Evolutionary conservation across 2,329 filamentous ascomycete genomes (phyloP), one percentile per base, ranked within the genome.

Genomic region (Diaporthe eres): DNA sequence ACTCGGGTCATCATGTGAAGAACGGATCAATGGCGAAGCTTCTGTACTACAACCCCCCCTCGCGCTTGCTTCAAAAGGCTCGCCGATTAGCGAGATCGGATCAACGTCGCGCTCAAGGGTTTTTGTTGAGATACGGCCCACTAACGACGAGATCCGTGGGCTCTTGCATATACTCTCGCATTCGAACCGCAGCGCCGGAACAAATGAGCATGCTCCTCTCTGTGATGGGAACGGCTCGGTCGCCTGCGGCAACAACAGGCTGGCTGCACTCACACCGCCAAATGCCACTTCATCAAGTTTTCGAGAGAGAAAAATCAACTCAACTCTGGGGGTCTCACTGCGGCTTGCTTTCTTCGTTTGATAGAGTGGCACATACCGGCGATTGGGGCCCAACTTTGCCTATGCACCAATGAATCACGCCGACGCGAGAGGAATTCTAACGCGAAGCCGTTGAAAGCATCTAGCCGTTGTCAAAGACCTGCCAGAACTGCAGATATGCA

Each of bases 211-310:
- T 47, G 47, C 42, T 51, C n/a, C 17, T 76, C 57, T 47, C 42
- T 47, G 51, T 63, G 25, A n/a, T 25, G 63, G 60, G 55, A 37
- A 63, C 49, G 74, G 74, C 71, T 76, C 83, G 47, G 82, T 82
- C 25, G 78, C 78, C 74, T 79, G 78, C 55, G 75, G 78, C 42
- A 78, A 74, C 19, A 79, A 81, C 76, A 79, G 78, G 44, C 80
- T 83, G 19, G 77, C 78, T 39, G 82, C 83, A 28, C 81, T 81
- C 28, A 80, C 81, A 60, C 80, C 81, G 22, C 74, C 82, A 42
- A 81, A 83, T 63, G 49, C 55, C 34, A n/a, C 25, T 42, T 22
- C 25, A 60, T 28, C 17, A 39, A 55, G 10, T 22, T 44, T 12
- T 25, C 7, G 19, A 34, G 58, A 17, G 5, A 39, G n/a, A 19